phyloP scores from a whole-genome alignment of 116 monocot species.

The Thalassia testudinum region DNA sequence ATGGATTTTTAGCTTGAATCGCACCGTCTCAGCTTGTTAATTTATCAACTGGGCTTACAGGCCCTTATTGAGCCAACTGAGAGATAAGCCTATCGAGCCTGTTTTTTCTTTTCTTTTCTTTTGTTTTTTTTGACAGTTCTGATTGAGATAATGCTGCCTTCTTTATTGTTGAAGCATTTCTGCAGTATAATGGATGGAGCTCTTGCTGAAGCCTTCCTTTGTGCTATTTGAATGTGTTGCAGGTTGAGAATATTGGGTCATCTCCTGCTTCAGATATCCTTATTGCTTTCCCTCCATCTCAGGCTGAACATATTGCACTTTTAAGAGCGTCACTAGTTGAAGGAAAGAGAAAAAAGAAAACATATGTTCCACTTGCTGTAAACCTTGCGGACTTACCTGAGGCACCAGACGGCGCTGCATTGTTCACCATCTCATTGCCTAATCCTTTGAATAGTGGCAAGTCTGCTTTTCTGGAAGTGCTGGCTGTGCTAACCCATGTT shows the following conservation, averaged over 20 bases:
- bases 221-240: not conserved
- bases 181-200: not conserved
- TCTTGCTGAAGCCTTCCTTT: not conserved
- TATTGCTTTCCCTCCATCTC: slow-evolving; percentile 49
- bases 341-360: slow-evolving; percentile 70
- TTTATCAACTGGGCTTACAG: no score
- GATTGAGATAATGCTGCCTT: not conserved
- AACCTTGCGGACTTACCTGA: slow-evolving; percentile 19
- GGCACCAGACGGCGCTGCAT: slow-evolving; percentile 26
- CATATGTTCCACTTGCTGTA: slow-evolving; percentile 31
- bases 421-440: slow-evolving; percentile 36
- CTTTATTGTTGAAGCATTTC: not conserved
- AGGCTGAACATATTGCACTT: slow-evolving; percentile 49
- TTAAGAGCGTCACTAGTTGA: slow-evolving; percentile 36
- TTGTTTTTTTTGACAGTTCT: not conserved
- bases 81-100: not conserved
- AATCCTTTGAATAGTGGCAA: slow-evolving; percentile 45
- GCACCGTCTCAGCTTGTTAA: no score
- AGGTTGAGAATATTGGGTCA: slow-evolving; percentile 52
- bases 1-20: no score
- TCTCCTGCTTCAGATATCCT: slow-evolving; percentile 36
- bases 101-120: not conserved
- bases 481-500: slow-evolving; percentile 37
- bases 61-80: no score
- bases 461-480: slow-evolving; percentile 30